Conservation (phyloP, 495 filamentous ascomycete species). For the Usnea hakonensis region DNA sequence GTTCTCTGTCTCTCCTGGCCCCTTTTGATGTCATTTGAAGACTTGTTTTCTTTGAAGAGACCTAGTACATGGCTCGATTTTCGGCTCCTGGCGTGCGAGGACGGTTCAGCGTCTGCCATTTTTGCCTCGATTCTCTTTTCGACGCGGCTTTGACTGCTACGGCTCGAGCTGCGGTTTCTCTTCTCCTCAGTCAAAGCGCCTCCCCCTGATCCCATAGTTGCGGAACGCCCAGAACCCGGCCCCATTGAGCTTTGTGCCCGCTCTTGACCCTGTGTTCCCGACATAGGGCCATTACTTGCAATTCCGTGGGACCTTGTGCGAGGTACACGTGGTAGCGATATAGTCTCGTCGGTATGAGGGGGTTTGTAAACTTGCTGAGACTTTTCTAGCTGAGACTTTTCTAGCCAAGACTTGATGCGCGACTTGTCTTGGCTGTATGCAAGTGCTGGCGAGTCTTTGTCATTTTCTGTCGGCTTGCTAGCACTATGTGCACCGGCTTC, state of each 20-base stretch:
- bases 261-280: not conserved
- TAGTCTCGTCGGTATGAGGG: not conserved
- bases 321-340: not conserved
- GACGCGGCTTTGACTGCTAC: constrained; percentile 45
- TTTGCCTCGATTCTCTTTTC: constrained; percentile 82
- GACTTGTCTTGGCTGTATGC: not conserved
- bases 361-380: not conserved
- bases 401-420: not conserved
- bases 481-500: not conserved
- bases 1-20: constrained; percentile 14
- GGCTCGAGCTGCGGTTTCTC: constrained; percentile 37
- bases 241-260: not conserved
- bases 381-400: not conserved
- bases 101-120: constrained; percentile 62
- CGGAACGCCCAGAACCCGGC: not conserved
- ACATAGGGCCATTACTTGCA: not conserved
- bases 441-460: not conserved
- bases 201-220: not conserved
- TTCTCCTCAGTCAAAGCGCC: constrained; percentile 17
- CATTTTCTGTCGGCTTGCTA: not conserved
- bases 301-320: constrained; percentile 2
- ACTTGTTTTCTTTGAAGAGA: constrained; percentile 85
- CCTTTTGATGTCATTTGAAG: constrained; percentile 39
- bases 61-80: constrained; percentile 91
- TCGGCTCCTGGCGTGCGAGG: constrained; percentile 71